Base-by-base conservation (phyloP, 345 rosid genomes). In the Firmiana major region DNA sequence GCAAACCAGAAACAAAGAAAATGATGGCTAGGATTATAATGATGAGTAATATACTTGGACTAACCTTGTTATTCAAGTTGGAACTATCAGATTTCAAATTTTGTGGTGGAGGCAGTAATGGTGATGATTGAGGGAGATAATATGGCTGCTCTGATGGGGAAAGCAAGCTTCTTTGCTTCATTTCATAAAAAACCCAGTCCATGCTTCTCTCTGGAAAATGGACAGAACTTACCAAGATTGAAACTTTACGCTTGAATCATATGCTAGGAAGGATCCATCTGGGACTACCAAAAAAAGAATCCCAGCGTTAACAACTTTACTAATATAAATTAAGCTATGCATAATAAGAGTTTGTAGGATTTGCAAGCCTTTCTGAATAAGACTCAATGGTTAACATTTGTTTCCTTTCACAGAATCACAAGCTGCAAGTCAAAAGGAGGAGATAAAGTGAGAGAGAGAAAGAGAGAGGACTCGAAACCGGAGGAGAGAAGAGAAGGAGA, bases 1-100 rank as follows among this genome's bases (percentile, higher is more conserved):
- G 91, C 78, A 95, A 84, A 26, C 97, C 98, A 62, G 96, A 91
- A 74, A 90, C 84, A 73, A 95, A 93, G 92, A 95, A 92, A 71
- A 95, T 87, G 46, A 92, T 85, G 5, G 99, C 92, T 7, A 95
- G 92, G 85, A 93, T 88, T 80, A 95, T 87, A 79, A 95, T 91
- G 77, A 93, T 84, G 1, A 95, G 86, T 73, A 95, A 79, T 57
- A 92, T 77, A 69, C 91, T 90, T 6, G 99, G 98, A 68, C 93
- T 93, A 62, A 93, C 90, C 85, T 84, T 89, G 78, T 75, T 80
- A 84, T 86, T 87, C 80, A 93, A 79, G 80, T 81, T 85, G 75
- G 90, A 84, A 63, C 77, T 80, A 78, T 74, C 82, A 73, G 87
- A 36, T 64, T 73, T 81, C 26, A 80, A 77, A 24, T 71, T n/a